Percentiles rank a stretch among this genome's conserved stretches.
Conservation (phyloP, 2,329 filamentous ascomycete species). For the Diaporthe eres region DNA sequence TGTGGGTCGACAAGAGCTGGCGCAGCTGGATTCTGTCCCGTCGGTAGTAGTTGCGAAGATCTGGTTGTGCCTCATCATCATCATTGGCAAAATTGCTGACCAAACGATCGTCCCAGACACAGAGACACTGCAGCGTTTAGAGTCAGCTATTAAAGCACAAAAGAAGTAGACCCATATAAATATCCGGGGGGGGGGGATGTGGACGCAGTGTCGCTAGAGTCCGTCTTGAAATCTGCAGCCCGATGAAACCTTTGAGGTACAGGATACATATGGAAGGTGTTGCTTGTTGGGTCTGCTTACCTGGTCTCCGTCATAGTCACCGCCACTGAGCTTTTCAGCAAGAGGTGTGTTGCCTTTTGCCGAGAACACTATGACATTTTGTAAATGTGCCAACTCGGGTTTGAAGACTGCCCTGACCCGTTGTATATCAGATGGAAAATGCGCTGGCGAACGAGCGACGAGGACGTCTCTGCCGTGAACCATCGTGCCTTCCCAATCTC, state of each 20-base stretch:
- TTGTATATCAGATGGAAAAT: conserved; percentile 81
- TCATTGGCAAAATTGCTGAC: conserved; percentile 78
- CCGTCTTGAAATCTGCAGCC: too few species aligned
- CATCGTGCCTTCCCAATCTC: conserved; percentile 63
- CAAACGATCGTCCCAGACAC: conserved; percentile 79
- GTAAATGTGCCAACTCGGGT: conserved; percentile 75
- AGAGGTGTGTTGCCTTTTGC: conserved; percentile 72
- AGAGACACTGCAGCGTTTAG: conserved; percentile 67
- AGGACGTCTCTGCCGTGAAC: conserved; percentile 73
- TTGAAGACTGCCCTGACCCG: conserved; percentile 72
- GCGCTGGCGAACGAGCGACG: conserved; percentile 78
- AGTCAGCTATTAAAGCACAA: too few species aligned
- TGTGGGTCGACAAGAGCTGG: conserved; percentile 54
- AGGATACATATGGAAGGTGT: too few species aligned
- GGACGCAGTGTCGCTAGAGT: too few species aligned
- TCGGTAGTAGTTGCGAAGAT: conserved; percentile 64
- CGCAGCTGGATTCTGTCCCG: conserved; percentile 63
- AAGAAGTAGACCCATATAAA: too few species aligned
- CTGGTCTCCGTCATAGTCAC: conserved; percentile 84
- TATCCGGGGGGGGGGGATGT: too few species aligned
- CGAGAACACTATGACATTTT: conserved; percentile 86
- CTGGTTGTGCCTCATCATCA: conserved; percentile 58
- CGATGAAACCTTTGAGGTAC: too few species aligned
- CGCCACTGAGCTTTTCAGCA: conserved; percentile 80
- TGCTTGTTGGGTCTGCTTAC: too few species aligned